Base-by-base conservation (phyloP, 2,329 filamentous ascomycete species). In the Xylaria sp. region DNA sequence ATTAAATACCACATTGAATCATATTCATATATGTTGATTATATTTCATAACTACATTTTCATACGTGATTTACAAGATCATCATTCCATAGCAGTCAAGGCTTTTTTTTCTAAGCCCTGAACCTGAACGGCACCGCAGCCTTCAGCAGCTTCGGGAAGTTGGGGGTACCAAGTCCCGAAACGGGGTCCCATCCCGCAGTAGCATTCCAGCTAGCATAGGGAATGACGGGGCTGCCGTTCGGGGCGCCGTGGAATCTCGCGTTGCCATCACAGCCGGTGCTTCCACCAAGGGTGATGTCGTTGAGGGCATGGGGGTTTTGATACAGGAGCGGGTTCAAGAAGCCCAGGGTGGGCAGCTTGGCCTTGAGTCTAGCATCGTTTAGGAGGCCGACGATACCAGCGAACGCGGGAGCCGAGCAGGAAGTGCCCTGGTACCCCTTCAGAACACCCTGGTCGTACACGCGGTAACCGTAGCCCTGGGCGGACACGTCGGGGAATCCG, bases 311-410 rank as follows among this genome's bases (percentile, higher is more conserved):
- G 1, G 65, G 61, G 17, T 65, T 69, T 2, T 50, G 49, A 66
- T 85, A 85, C 9, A 86, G 73, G 78, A 81, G 84, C 2, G 83
- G 83, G 70, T 85, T 85, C 33, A 85, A 66, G 68, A 85, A 85
- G 1, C 84, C 82, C 49, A 85, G 74, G 1, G 74, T 70, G 6
- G 80, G 71, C 71, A 82, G 82, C 1, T 82, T 81, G 22, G 80
- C 77, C 5, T 79, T 75, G 13, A 89, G 73, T 27, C 85, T 77
- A 1, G 83, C 83, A 51, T 86, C 83, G 71, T 90, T 89, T 38
- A 90, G 74, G 31, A 88, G 81, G 1, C 83, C 81, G 54, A 90
- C 78, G 60, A 90, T 82, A 20, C 81, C 84, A 1, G 85, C 85
- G 54, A 87, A 83, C 0, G 84, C 79, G 0, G 88, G 88, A 0